phyloP scores from a whole-genome alignment of 139 green algal species.

The Coelastrella sp. region DNA sequence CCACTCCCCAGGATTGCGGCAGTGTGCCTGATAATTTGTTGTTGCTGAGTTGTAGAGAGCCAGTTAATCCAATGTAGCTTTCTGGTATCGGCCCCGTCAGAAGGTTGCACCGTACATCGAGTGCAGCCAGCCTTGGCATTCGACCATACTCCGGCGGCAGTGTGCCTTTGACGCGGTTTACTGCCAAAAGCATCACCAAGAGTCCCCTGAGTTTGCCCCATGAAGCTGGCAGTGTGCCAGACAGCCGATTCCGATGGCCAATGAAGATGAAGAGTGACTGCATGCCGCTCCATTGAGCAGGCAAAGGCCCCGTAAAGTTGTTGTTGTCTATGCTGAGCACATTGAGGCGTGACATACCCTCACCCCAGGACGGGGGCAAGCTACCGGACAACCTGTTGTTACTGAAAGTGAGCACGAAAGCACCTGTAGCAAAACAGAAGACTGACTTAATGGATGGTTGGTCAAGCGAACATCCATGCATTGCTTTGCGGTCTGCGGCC shows the following conservation, averaged over 20 bases:
- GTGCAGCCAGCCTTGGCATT: neutral
- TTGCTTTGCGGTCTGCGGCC: no score
- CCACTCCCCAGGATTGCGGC: neutral
- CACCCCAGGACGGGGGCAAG: neutral
- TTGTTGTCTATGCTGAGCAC: neutral
- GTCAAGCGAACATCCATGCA: no score
- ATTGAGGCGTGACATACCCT: neutral
- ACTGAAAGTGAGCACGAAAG: neutral
- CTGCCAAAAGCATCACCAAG: neutral
- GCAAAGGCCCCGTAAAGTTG: neutral
- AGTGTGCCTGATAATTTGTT: neutral
- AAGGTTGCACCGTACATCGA: neutral
- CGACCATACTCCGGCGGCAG: neutral
- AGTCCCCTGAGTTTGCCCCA: neutral
- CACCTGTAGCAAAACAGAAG: neutral
- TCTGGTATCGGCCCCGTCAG: neutral
- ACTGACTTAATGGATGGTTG: neutral
- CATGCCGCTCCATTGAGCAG: neutral
- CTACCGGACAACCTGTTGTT: neutral
- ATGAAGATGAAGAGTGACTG: neutral
- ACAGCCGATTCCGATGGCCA: neutral
- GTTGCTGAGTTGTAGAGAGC: neutral
- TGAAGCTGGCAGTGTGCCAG: neutral
- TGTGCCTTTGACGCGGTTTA: neutral
- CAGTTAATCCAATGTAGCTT: neutral